Conservation (phyloP, 192 early-diverging fungal genomes). For the Powellomyces hirtus region DNA sequence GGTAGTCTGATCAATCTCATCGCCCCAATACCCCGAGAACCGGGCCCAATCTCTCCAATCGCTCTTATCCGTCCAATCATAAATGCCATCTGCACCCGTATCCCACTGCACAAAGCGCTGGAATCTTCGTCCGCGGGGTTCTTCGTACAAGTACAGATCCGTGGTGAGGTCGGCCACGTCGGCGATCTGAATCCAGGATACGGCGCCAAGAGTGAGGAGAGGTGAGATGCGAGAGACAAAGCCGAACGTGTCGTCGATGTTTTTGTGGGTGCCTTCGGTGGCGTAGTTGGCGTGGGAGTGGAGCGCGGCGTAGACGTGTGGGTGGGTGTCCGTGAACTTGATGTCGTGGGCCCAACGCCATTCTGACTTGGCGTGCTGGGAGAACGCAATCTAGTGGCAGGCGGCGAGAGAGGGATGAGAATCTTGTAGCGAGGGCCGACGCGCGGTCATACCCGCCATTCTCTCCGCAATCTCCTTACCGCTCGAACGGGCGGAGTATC, state of each 20-base stretch:
- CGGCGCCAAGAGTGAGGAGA: slow-evolving; percentile 25
- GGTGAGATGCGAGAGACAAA: slow-evolving; percentile 33
- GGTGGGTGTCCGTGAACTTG: slow-evolving; percentile 18
- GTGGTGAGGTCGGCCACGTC: slow-evolving; percentile 24
- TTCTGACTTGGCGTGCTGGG: slow-evolving; percentile 20
- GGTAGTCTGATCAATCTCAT: slow-evolving; percentile 21
- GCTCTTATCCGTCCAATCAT: slow-evolving; percentile 21
- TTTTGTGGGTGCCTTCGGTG: slow-evolving; percentile 25
- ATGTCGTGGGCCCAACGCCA: slow-evolving; percentile 7
- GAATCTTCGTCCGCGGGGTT: slow-evolving; percentile 4
- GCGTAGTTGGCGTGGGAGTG: slow-evolving; percentile 35
- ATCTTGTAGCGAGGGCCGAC: too few relatives aligned
- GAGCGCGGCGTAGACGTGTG: slow-evolving; percentile 26
- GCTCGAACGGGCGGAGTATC: background rate
- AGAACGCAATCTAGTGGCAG: slow-evolving; percentile 20
- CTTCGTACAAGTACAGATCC: slow-evolving; percentile 19
- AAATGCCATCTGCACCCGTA: slow-evolving; percentile 18
- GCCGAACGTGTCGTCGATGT: slow-evolving; percentile 28
- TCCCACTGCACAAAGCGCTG: slow-evolving; percentile 19
- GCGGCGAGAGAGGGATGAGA: too few relatives aligned
- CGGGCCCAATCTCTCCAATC: slow-evolving; percentile 20
- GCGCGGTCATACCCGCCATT: too few relatives aligned
- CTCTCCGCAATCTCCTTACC: too few relatives aligned
- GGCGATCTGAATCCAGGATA: slow-evolving; percentile 25
- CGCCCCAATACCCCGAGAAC: slow-evolving; percentile 28